Evolutionary conservation across 805 yeast species (phyloP).

Genomic region (Pichia cabralensis): DNA sequence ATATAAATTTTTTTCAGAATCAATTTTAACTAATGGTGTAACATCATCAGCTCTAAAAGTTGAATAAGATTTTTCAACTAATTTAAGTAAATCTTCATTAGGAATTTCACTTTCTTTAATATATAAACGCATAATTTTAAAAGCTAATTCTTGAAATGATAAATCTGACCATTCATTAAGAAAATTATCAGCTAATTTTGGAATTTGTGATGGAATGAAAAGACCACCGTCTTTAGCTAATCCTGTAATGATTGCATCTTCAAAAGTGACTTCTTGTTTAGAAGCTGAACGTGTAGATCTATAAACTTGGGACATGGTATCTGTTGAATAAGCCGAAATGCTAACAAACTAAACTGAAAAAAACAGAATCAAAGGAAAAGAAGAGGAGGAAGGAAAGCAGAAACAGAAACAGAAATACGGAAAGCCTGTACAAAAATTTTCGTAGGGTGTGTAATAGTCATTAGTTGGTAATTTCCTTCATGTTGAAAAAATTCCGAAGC

Average conservation of each 20-base stretch:
- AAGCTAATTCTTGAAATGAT: conserved; percentile 79
- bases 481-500: too few relatives aligned
- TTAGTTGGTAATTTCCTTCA: too few relatives aligned
- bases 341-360: too few relatives aligned
- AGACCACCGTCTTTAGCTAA: conserved; percentile 96
- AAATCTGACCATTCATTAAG: conserved; percentile 60
- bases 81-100: conserved; percentile 48
- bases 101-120: conserved; percentile 67
- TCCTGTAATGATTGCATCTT: conserved; percentile 80
- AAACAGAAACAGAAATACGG: too few relatives aligned
- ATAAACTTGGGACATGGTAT: conserved; percentile 42
- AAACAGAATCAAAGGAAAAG: too few relatives aligned
- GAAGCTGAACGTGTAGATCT: conserved; percentile 69
- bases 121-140: conserved; percentile 73
- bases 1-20: conserved; percentile 47
- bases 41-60: conserved; percentile 85
- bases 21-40: conserved; percentile 60
- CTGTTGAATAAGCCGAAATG: too few relatives aligned
- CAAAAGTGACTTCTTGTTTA: conserved; percentile 51
- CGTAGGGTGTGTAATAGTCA: too few relatives aligned
- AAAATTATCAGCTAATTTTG: conserved; percentile 46
- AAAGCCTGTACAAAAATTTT: too few relatives aligned
- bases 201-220: conserved; percentile 78
- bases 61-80: conserved; percentile 69
- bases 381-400: too few relatives aligned